Evolutionary conservation across 1,284 basidiomycete genomes (phyloP), one percentile per base, ranked within the genome.

Genomic region (Hortiboletus rubellus): DNA sequence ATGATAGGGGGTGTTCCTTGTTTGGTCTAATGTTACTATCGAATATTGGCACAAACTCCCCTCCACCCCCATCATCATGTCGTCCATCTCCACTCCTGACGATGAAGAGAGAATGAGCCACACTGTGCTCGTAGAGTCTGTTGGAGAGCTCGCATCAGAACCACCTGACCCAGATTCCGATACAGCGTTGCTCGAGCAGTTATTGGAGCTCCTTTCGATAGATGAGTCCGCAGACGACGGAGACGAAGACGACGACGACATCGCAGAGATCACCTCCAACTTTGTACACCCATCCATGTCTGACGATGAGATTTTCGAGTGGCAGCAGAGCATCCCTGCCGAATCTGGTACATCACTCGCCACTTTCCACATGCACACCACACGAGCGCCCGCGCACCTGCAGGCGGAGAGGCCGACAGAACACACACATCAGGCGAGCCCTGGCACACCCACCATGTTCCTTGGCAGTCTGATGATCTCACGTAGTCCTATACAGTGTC

Each of bases 1-100:
- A 8, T 27, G n/a, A 58, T 48, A 64, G 43, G 55, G 54, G 33
- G 5, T 15, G 34, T 46, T 50, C 43, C 44, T 14, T 47, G 53
- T 54, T 17, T 22, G 11, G 31, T 37, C 12, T 5, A 5, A 31
- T 27, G n/a, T 38, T 10, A 11, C 10, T 36, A 7, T 38, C 10
- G n/a, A 41, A 31, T 50, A 34, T 22, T 44, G 2, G 31, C 7
- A 24, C 24, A 6, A 15, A 14, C 34, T 15, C 40, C 17, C 31
- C 30, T 8, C 31, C 40, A 27, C 38, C 38, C 12, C 24, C 27
- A n/a, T 30, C 36, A 46, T 17, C 54, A 57, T 42, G 54, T 48
- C 54, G 30, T 36, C 49, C 33, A 7, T 38, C 8, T 8, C 50
- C 30, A 37, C 22, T 2, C 22, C 33, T 18, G 22, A 24, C 18